A percentile compares a stretch with the other conserved stretches of the same genome.
phyloP scores from a whole-genome alignment of 768 basidiomycete species.

The Terana coerulea region DNA sequence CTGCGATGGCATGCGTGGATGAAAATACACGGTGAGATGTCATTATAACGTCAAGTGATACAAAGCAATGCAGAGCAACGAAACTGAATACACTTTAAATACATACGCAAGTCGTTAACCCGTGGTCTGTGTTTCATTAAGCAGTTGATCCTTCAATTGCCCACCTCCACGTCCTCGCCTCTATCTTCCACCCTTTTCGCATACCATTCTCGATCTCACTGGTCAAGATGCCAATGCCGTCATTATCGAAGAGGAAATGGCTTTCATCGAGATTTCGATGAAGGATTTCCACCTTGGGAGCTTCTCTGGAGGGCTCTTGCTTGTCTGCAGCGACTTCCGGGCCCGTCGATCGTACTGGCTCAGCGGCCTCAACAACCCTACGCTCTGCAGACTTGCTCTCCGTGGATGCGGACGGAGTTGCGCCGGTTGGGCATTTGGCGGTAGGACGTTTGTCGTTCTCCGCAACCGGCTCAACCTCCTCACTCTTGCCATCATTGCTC shows the following conservation, averaged over 20 bases:
- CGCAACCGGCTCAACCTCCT: too few relatives aligned
- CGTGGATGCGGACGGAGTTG: too few relatives aligned
- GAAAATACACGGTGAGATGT: slow-evolving; percentile 6
- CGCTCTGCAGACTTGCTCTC: too few relatives aligned
- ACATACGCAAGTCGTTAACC: background rate
- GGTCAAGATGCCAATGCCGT: slow-evolving; percentile 26
- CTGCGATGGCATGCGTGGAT: background rate
- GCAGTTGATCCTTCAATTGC: slow-evolving; percentile 7
- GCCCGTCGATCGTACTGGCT: too few relatives aligned
- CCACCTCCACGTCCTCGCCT: slow-evolving; percentile 29
- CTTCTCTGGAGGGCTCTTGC: too few relatives aligned
- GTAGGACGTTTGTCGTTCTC: too few relatives aligned
- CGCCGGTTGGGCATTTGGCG: too few relatives aligned
- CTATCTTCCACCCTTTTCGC: slow-evolving; percentile 29
- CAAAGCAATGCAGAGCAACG: slow-evolving; percentile 4
- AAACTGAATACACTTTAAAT: background rate
- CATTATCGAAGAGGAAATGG: slow-evolving; percentile 25
- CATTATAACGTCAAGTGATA: slow-evolving; percentile 2
- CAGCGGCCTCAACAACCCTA: too few relatives aligned
- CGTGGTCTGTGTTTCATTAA: slow-evolving; percentile 6
- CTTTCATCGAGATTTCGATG: slow-evolving; percentile 22
- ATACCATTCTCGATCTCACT: slow-evolving; percentile 20
- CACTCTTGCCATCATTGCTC: too few relatives aligned
- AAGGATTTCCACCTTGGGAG: slow-evolving; percentile 18
- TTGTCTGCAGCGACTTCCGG: too few relatives aligned